Evolutionary conservation across 1,284 basidiomycete species (phyloP), one percentile per base, ranked within the genome.

Genomic region (Moesziomyces sp.): DNA sequence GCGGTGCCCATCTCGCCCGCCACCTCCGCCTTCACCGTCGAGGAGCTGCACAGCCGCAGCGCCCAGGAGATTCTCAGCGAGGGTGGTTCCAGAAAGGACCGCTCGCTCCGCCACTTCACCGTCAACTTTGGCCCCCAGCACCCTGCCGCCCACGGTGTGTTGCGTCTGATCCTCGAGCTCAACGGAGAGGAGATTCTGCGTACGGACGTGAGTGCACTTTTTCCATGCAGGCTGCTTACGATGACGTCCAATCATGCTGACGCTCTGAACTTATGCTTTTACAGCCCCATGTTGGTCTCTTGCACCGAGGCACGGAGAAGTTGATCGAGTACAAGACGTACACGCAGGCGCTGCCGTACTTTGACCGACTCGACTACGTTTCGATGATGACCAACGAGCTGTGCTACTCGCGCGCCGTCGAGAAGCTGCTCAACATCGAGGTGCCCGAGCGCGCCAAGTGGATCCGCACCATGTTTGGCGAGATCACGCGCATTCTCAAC

Each of bases 321-420:
- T 89, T 99, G 58, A 99, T 98, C 82, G 96, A 99, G 86, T 97
- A 96, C 89, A 99, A 99, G 88, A 98, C 92, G 11, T 99, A 98
- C 85, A 93, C 91, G 16, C 97, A 98, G 87, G 96, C 96, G 3
- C 87, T 97, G n/a, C 97, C 96, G 3, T 98, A 99, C 87, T 99
- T 99, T 85, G 96, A 99, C 86, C 93, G 96, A 83, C 89, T 99
- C 72, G 96, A 99, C 88, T 99, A 99, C 83, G 94, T 97, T 59
- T 97, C 95, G 52, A 98, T 98, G 96, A 84, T 84, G 82, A 82
- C 80, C 55, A 84, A 84, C 75, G 82, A 84, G 74, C 89, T 97
- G 24, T 97, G 92, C 85, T 99, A 97, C 87, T 93, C 95, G 3
- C 89, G 97, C 38, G 97, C 97, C 0, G 96, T 98, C 13, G 96